Conservation (phyloP, 441 rosid genomes). For the Metrosideros polymorpha region DNA sequence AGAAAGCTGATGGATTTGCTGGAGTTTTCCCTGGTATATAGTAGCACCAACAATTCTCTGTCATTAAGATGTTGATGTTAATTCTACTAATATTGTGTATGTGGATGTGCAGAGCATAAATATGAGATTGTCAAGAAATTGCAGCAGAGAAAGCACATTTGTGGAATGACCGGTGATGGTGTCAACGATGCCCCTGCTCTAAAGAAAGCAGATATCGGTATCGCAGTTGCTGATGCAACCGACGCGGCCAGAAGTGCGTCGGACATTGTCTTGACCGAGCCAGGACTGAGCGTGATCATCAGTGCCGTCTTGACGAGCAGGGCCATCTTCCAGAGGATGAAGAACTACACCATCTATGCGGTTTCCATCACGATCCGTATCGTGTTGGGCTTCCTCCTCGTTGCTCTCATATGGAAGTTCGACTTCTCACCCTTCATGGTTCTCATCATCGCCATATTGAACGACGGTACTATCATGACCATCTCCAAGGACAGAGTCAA, state of each 20-base stretch:
- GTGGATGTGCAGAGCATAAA: conserved; percentile 59
- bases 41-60: neutral
- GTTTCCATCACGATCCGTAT: conserved; percentile 94
- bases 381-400: conserved; percentile 78
- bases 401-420: conserved; percentile 82
- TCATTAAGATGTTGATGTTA: neutral
- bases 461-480: conserved; percentile 98
- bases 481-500: conserved; percentile 85
- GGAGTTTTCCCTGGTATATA: conserved; percentile 89
- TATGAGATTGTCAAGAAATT: conserved; percentile 84
- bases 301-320: conserved; percentile 91
- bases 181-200: conserved; percentile 91
- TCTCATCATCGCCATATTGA: conserved; percentile 78
- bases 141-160: conserved; percentile 77
- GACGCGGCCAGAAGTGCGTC: conserved; percentile 91
- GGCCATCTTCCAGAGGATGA: conserved; percentile 96
- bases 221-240: conserved; percentile 90
- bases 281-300: conserved; percentile 78
- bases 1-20: conserved; percentile 87
- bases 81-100: neutral
- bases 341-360: conserved; percentile 95
- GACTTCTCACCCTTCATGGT: conserved; percentile 98
- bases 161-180: conserved; percentile 97
- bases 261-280: conserved; percentile 85
- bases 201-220: conserved; percentile 86